Evolutionary conservation across 225 moss, liverwort and hornwort species (phyloP).

Genomic region (Anthoceros angustus): DNA sequence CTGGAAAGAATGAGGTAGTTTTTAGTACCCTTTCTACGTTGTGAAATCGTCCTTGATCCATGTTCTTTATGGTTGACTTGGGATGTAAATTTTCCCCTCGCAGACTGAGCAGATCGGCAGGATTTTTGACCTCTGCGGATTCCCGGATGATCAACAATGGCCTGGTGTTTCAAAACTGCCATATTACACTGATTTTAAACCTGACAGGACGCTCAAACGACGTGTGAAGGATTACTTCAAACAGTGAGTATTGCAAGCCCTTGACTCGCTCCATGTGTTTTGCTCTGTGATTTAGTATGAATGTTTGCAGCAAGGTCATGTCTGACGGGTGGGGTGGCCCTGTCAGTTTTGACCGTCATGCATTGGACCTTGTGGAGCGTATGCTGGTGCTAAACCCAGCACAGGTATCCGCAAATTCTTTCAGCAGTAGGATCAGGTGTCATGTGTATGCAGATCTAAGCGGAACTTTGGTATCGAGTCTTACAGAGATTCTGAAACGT

Average conservation of each 20-base stretch:
- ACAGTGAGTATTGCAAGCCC: slow-evolving; percentile 28
- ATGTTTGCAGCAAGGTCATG: slow-evolving; percentile 8
- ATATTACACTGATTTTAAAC: slow-evolving; percentile 57
- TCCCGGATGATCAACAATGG: slow-evolving; percentile 74
- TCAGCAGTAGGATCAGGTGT: not conserved
- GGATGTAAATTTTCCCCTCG: not conserved
- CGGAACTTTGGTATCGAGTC: not conserved
- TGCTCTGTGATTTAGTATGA: not conserved
- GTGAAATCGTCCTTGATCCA: slow-evolving; percentile 6
- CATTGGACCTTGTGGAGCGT: slow-evolving; percentile 78
- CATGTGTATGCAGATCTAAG: not conserved
- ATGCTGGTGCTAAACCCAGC: slow-evolving; percentile 75
- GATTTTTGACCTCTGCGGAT: slow-evolving; percentile 84
- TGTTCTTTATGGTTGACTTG: not conserved
- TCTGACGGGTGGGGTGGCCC: not conserved
- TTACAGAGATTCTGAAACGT: not conserved
- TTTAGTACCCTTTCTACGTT: slow-evolving; percentile 18
- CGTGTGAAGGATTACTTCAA: slow-evolving; percentile 72
- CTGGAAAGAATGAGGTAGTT: slow-evolving; percentile 71
- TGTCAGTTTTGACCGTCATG: slow-evolving; percentile 79
- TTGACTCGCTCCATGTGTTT: not conserved
- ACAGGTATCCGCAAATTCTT: slow-evolving; percentile 11
- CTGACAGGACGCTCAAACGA: slow-evolving; percentile 43
- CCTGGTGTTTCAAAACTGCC: slow-evolving; percentile 76
- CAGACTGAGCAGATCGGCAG: slow-evolving; percentile 75